A percentile compares a stretch with the other conserved stretches of the same genome.
Evolutionary conservation across 208 protist species (phyloP).

Genomic region (Trypanosoma melophagium): DNA sequence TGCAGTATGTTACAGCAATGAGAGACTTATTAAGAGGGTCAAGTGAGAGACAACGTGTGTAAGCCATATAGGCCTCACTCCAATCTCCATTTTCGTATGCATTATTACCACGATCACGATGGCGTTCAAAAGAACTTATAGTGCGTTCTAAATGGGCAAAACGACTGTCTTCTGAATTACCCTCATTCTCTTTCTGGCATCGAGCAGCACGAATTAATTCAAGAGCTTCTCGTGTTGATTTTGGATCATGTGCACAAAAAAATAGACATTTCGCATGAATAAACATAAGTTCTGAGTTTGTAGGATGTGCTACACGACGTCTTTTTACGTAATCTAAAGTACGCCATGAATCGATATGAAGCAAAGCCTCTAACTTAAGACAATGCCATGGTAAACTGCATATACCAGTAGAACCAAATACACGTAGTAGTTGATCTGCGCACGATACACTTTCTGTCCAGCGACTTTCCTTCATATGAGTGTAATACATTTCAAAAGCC

Average conservation of each 20-base stretch:
- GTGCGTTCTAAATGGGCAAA: conserved; percentile 46
- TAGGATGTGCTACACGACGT: conserved; percentile 35
- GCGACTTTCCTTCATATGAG: conserved; percentile 35
- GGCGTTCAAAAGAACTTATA: conserved; percentile 53
- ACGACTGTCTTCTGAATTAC: conserved; percentile 46
- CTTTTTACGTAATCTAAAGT: conserved; percentile 40
- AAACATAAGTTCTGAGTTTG: conserved; percentile 48
- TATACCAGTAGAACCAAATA: conserved; percentile 38
- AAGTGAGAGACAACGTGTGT: conserved; percentile 63
- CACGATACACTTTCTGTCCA: conserved; percentile 42
- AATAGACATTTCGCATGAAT: conserved; percentile 75
- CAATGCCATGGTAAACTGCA: conserved; percentile 50
- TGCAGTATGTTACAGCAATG: conserved; percentile 68
- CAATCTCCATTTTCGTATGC: conserved; percentile 62
- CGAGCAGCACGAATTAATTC: conserved; percentile 39
- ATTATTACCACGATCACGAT: conserved; percentile 70
- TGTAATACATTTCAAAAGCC: conserved; percentile 50
- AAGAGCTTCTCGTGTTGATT: conserved; percentile 40
- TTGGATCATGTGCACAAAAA: conserved; percentile 67
- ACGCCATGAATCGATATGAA: conserved; percentile 46
- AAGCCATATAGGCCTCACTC: conserved; percentile 50
- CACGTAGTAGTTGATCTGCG: conserved; percentile 37
- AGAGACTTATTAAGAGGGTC: conserved; percentile 67
- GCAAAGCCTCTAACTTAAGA: conserved; percentile 49
- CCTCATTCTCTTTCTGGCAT: conserved; percentile 33